Percentiles rank a stretch among this genome's conserved stretches.
These are phyloP conservation scores for Heritiera littoralis DNA, from an alignment of 345 rosid species.

Conservation along the genomic window DNA sequence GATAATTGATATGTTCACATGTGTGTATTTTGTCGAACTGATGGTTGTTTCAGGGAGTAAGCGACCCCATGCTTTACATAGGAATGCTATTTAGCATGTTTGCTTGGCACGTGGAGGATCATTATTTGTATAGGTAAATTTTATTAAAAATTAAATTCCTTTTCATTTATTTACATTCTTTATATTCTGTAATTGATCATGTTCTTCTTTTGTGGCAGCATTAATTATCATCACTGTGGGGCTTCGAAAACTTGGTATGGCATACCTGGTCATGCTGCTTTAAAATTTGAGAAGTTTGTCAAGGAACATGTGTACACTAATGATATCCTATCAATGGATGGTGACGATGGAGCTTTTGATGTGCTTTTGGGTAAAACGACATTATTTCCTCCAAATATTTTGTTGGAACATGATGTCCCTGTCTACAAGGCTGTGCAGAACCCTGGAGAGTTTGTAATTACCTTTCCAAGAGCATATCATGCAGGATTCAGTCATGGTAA, in stretches of 20 bases:
- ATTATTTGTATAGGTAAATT: constrained; percentile 88
- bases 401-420: constrained; percentile 81
- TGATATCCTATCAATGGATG: constrained; percentile 72
- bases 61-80: constrained; percentile 99
- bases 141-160: background rate
- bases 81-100: constrained; percentile 99
- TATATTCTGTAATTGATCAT: constrained; percentile 3
- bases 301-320: constrained; percentile 74
- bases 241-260: constrained; percentile 99
- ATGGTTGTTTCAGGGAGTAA: constrained; percentile 79
- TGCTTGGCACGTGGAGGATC: constrained; percentile 99
- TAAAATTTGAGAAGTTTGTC: constrained; percentile 87
- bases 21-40: constrained; percentile 17
- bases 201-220: constrained; percentile 49
- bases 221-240: constrained; percentile 98
- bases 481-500: constrained; percentile 99
- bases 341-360: constrained; percentile 97
- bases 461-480: constrained; percentile 98
- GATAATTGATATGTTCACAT: constrained; percentile 3
- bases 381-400: constrained; percentile 85
- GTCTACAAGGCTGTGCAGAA: constrained; percentile 97
- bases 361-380: constrained; percentile 97
- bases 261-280: constrained; percentile 92
- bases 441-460: constrained; percentile 91
- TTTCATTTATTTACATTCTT: constrained; percentile 6